Evolutionary conservation across 2,329 filamentous ascomycete species (phyloP), one percentile per base, ranked within the genome.

Genomic region (Anisogramma anomala): DNA sequence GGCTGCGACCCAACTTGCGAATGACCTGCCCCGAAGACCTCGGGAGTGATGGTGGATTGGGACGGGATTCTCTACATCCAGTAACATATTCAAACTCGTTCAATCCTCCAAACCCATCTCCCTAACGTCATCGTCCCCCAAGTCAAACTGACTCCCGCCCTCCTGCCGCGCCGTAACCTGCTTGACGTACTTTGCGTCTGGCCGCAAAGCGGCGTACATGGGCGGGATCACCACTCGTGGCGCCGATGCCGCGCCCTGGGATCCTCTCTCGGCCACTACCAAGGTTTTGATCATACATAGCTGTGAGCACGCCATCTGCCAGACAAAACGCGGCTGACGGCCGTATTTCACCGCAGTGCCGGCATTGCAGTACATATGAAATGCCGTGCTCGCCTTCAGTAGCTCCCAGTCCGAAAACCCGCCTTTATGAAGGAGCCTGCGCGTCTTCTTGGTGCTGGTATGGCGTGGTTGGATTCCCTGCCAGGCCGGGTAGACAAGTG

Each of bases 341-440:
- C 45, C 37, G 48, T 63, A n/a, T 18, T 6, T 23, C 26, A 4
- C 11, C 11, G 26, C 26, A 10, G 13, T 22, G 17, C 36, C 27
- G 8, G 13, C 22, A 17, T 39, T 39, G 37, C 30, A 58, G 26
- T 56, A 61, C n/a, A 57, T 30, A 31, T 62, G 63, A 51, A 71
- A 74, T 3, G 62, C 55, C 3, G 57, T 58, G 1, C 70, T 72
- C 0, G 72, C 72, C 43, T 71, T 71, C 13, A 75, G 54, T 3
- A 71, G 53, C 3, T 62, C 59, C 71, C 70, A 77, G 3, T 48
- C 53, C 19, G 60, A 64, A 9, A 60, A 40, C 1, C 58, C 55
- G 1, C 51, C 42, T 3, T 52, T 48, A 1, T 46, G 32, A 6
- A 57, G 46, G 2, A 68, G 48, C 3, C 58, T 53, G 0, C 40